Evolutionary conservation across 2,329 filamentous ascomycete species (phyloP).

Genomic region (Cladorrhinum sp.): DNA sequence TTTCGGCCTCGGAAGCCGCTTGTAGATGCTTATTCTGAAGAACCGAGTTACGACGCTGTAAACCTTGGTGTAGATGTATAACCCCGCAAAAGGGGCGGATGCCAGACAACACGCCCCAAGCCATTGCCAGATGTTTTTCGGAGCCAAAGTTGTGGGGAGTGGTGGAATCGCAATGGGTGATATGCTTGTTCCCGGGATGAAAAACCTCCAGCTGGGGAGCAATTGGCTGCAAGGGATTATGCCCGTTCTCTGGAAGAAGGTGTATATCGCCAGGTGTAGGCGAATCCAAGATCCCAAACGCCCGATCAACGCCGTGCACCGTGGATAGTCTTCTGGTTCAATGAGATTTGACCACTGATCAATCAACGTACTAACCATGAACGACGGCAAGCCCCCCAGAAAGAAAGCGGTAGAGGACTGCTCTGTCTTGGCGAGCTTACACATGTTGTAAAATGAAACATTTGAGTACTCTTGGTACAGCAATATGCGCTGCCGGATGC

Average conservation of each 20-base stretch:
- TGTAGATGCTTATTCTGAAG: conserved; percentile 5
- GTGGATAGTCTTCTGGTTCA: neutral
- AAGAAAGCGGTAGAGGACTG: conserved; percentile 36
- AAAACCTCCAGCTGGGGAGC: conserved; percentile 49
- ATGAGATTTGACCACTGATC: conserved; percentile 27
- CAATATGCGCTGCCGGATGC: conserved; percentile 53
- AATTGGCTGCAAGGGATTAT: conserved; percentile 41
- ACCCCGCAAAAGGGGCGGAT: conserved; percentile 46
- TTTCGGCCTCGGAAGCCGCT: neutral
- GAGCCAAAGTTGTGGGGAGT: conserved; percentile 38
- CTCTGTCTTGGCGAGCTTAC: conserved; percentile 33
- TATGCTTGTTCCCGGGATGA: conserved; percentile 51
- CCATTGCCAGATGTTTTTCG: conserved; percentile 43
- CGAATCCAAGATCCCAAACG: conserved; percentile 36
- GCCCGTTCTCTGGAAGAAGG: conserved; percentile 51
- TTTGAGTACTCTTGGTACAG: conserved; percentile 51
- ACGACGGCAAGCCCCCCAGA: conserved; percentile 41
- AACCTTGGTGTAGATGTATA: conserved; percentile 42
- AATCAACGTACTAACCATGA: conserved; percentile 34
- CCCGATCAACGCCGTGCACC: conserved; percentile 5
- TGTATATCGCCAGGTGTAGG: conserved; percentile 51
- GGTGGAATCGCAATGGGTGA: conserved; percentile 51
- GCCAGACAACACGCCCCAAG: conserved; percentile 40
- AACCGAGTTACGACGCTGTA: conserved; percentile 33
- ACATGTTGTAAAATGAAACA: conserved; percentile 47